A percentile compares a stretch with the other conserved stretches of the same genome.
These are phyloP conservation scores for Globisporangium viniferum DNA, from an alignment of 352 stramenopile genomes.

Conservation along the genomic window DNA sequence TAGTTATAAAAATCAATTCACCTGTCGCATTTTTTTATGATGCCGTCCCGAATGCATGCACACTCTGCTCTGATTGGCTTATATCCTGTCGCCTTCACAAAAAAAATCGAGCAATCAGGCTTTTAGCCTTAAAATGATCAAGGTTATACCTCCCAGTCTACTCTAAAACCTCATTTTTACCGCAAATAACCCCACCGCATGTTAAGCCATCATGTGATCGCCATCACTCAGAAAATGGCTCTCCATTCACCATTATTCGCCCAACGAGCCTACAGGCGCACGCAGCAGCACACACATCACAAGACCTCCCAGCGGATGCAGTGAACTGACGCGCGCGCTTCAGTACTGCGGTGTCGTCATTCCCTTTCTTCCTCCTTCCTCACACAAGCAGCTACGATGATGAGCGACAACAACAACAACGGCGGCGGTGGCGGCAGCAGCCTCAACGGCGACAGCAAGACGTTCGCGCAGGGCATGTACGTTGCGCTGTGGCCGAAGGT, in stretches of 20 bases:
- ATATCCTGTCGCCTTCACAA: too few relatives aligned
- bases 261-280: background rate
- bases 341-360: too few relatives aligned
- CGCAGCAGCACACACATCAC: background rate
- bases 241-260: background rate
- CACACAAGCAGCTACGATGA: conserved; percentile 7
- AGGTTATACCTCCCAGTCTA: too few relatives aligned
- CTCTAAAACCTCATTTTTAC: too few relatives aligned
- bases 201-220: too few relatives aligned
- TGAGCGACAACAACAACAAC: conserved; percentile 9
- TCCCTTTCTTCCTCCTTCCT: background rate
- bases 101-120: too few relatives aligned
- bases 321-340: background rate
- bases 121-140: too few relatives aligned
- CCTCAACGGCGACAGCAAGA: background rate
- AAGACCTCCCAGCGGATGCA: background rate
- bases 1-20: too few relatives aligned
- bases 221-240: background rate
- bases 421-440: background rate
- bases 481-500: conserved; percentile 82
- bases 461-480: conserved; percentile 77
- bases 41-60: too few relatives aligned
- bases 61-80: too few relatives aligned
- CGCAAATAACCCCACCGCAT: too few relatives aligned
- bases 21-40: too few relatives aligned